Base-by-base conservation (phyloP, 176 grass and related monocot species). In the Pontederia paniculata region DNA sequence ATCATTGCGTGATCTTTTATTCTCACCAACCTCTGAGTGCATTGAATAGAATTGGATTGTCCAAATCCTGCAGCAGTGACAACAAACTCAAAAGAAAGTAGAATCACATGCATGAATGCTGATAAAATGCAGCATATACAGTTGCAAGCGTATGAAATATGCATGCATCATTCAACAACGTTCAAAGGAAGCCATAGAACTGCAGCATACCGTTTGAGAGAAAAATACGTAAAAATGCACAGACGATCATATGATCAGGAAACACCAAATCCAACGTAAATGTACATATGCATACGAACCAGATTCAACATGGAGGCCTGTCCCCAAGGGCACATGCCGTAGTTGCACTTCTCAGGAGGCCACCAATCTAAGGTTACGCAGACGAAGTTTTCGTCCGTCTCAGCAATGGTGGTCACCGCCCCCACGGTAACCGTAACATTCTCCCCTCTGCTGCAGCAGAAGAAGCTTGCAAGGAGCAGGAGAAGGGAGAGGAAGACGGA, bases 351-450 rank as follows among this genome's bases (percentile, higher is more conserved):
- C 12, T 86, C 83, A 23, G 19, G 76, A 3, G 83, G 83, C 83
- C 78, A 86, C 83, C 83, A 86, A 72, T 86, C 83, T 11, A 81
- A 45, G 31, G 78, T 81, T 43, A 74, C 78, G 31, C 83, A 86
- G 48, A 81, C 54, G 45, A 78, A 74, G 55, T 77, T 77, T 1
- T 67, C 74, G 48, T 86, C 78, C 0, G 83, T 78, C 13, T 56
- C 45, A 1, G 72, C 44, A 43, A 86, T 74, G 50, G 69, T 46
- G 22, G 69, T 62, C 44, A 21, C 70, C 44, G 58, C 74, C 54
- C 63, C 15, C 5, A 50, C n/a, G 0, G 48, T 5, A 17, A 50
- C 12, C 1, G 28, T 37, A 6, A 17, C 15, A 5, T 70, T 64
- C 12, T 74, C 70, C 14, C 44, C 60, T 14, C 65, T 13, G 48